These are phyloP conservation scores for Trametes cinnabarina DNA, from an alignment of 768 basidiomycete genomes.

Conservation along the genomic window DNA sequence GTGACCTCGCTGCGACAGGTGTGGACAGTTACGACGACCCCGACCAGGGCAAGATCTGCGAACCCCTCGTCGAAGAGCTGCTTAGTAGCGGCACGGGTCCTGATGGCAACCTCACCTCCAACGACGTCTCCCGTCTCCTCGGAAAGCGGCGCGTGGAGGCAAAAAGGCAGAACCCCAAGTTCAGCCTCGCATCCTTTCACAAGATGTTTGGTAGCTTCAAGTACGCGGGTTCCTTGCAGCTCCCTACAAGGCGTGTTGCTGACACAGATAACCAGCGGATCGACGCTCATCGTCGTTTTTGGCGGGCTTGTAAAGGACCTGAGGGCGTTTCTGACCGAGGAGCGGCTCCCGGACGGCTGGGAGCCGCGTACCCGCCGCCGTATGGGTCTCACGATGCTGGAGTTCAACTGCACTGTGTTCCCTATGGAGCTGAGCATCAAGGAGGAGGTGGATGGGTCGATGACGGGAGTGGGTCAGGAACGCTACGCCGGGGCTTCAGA, in stretches of 20 bases:
- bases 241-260: no score
- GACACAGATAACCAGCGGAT: constrained; percentile 41
- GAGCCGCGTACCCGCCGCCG: constrained; percentile 56
- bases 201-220: constrained; percentile 66
- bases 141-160: constrained; percentile 63
- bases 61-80: constrained; percentile 51
- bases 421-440: constrained; percentile 32
- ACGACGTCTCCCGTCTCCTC: constrained; percentile 57
- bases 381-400: constrained; percentile 57
- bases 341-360: constrained; percentile 73
- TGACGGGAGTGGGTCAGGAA: neutral
- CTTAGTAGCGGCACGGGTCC: constrained; percentile 60
- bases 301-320: constrained; percentile 63
- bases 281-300: constrained; percentile 63
- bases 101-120: constrained; percentile 42
- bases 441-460: constrained; percentile 25
- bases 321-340: constrained; percentile 56
- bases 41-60: constrained; percentile 55
- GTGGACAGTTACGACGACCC: constrained; percentile 46
- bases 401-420: constrained; percentile 45
- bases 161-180: constrained; percentile 52
- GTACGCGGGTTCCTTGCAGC: constrained; percentile 39
- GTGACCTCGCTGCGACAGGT: no score
- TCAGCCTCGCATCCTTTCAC: constrained; percentile 48
- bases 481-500: neutral